Evolutionary conservation across 2,329 filamentous ascomycete species (phyloP), one percentile per base, ranked within the genome.

Genomic region (Plectosphaerella cucumerina): DNA sequence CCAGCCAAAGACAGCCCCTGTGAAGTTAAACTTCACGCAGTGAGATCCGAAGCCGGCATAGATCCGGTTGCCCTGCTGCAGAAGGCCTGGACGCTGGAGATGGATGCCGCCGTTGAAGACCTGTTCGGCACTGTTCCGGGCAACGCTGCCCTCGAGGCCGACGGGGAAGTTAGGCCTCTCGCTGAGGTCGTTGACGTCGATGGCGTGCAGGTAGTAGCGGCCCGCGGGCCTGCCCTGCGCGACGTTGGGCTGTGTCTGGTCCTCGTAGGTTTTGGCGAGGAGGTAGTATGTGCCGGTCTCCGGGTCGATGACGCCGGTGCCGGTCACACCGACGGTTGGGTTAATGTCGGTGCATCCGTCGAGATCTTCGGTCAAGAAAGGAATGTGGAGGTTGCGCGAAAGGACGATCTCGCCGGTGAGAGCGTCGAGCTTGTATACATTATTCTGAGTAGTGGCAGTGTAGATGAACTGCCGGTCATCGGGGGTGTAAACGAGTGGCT

Each of bases 381-480:
- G 77, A 18, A 74, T 70, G 47, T 71, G 70, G 0, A 83, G 65
- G 22, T 73, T 79, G 9, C 77, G 65, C 1, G 65, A 68, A 1
- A 64, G 60, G n/a, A 82, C 56, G 20, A 82, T 77, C 3, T 64
- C 69, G 20, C 79, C 79, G 0, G 76, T 80, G 58, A 77, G 76
- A 0, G 77, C 77, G 57, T 82, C 69, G 31, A 82, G 62, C 54
- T 79, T 81, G 60, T 81, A 80, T 6, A 82, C 61, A 47, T 80
- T 81, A 62, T 82, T 83, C 58, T 81, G 77, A 0, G 77, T 78
- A 1, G 80, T 82, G 2, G 80, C 73, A 11, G 81, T 63, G 56
- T 77, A 83, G 37, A 84, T 71, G 50, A 75, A 79, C 63, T 83
- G 79, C 10, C 69, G 69, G 3, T 63, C 64, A 18, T 70, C 70